Evolutionary conservation across 768 basidiomycete species (phyloP).

Genomic region (Suillus subaureus): DNA sequence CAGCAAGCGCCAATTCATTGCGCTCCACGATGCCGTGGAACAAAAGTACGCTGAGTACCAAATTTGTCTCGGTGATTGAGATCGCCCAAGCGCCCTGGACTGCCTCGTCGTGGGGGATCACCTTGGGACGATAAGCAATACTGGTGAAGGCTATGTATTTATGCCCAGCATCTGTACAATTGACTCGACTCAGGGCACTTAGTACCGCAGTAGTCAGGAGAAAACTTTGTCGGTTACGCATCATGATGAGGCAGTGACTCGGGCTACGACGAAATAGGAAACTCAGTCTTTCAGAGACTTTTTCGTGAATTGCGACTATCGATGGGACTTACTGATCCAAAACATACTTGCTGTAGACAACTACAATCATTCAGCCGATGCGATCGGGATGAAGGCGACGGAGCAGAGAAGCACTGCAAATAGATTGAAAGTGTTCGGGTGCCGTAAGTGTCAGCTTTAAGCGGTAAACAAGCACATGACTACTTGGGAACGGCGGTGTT

Average conservation of each 20-base stretch:
- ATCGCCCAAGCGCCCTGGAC: not conserved
- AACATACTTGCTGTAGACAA: not conserved
- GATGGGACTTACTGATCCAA: not conserved
- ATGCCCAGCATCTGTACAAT: no score
- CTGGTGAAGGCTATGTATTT: not conserved
- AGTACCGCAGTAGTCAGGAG: not conserved
- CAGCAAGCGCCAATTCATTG: not conserved
- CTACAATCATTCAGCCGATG: not conserved
- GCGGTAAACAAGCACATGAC: not conserved
- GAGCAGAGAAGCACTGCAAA: not conserved
- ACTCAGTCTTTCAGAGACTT: not conserved
- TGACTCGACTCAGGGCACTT: not conserved
- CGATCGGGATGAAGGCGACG: not conserved
- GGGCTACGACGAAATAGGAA: not conserved
- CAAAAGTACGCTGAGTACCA: no score
- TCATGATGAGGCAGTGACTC: not conserved
- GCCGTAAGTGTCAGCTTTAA: not conserved
- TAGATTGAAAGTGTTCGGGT: not conserved
- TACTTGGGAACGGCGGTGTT: not conserved
- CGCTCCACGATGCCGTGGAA: not conserved
- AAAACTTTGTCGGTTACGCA: not conserved
- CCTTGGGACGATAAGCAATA: not conserved
- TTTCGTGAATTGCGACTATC: not conserved
- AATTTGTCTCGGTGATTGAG: not conserved
- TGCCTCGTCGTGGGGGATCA: not conserved